phyloP scores from a whole-genome alignment of 106 monocot species.

The Alisma plantagoaquatica region DNA sequence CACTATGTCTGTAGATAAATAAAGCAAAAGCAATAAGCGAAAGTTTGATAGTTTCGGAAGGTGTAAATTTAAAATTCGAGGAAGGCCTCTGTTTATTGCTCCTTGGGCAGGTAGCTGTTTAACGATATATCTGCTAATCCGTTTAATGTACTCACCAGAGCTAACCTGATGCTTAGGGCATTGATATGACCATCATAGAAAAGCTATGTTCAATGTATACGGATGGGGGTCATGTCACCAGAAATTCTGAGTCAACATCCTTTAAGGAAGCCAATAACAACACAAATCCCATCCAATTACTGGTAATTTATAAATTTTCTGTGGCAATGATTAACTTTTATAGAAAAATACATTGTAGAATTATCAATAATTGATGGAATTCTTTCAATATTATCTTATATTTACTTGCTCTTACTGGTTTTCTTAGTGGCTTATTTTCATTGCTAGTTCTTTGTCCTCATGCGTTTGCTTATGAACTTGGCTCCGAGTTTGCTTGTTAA shows the following conservation, averaged over 20 bases:
- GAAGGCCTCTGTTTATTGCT: slow-evolving; percentile 75
- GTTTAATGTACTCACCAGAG: too few species aligned
- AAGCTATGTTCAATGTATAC: slow-evolving; percentile 49
- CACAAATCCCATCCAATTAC: slow-evolving; percentile 22
- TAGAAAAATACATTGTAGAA: too few species aligned
- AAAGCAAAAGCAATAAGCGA: slow-evolving; percentile 82
- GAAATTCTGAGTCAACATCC: slow-evolving; percentile 19
- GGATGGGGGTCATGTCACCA: slow-evolving; percentile 26
- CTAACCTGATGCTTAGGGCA: slow-evolving; percentile 35
- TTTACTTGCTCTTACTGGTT: too few species aligned
- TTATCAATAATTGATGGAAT: too few species aligned
- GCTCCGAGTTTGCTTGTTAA: too few species aligned
- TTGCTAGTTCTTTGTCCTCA: too few species aligned
- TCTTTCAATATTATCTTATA: too few species aligned
- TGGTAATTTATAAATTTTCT: too few species aligned
- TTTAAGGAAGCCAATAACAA: slow-evolving; percentile 36
- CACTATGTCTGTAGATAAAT: slow-evolving; percentile 44
- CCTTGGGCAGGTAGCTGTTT: slow-evolving; percentile 71
- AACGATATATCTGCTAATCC: too few species aligned
- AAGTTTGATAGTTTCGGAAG: slow-evolving; percentile 69
- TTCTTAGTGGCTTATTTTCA: too few species aligned
- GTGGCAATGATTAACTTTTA: too few species aligned
- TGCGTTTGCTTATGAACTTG: too few species aligned
- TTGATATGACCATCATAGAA: slow-evolving; percentile 37
- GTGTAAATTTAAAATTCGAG: slow-evolving; percentile 78